A percentile compares a stretch with the other conserved stretches of the same genome.
Evolutionary conservation across 768 basidiomycete species (phyloP).

Genomic region (Suillus occidentalis): DNA sequence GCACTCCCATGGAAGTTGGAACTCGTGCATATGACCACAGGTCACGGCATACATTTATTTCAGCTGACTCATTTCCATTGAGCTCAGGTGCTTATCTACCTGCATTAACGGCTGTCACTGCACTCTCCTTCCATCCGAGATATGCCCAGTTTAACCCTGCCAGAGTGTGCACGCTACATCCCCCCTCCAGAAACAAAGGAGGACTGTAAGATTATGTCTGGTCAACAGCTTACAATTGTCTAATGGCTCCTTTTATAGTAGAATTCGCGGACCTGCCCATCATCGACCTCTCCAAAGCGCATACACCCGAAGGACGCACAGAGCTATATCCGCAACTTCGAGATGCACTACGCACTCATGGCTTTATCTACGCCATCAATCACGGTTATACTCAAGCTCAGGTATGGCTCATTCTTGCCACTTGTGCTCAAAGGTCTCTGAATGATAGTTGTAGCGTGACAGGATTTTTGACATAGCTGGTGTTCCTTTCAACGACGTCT

Average conservation of each 20-base stretch:
- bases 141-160: conserved; percentile 23
- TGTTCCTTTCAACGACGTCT: conserved; percentile 38
- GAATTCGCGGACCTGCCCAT: conserved; percentile 36
- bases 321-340: conserved; percentile 32
- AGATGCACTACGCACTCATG: conserved; percentile 33
- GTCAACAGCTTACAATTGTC: too few relatives aligned
- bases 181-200: conserved; percentile 31
- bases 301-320: conserved; percentile 32
- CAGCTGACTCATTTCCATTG: background rate
- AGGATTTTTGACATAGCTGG: conserved; percentile 46
- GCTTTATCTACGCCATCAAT: conserved; percentile 50
- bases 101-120: background rate
- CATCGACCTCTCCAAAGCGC: conserved; percentile 34
- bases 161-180: conserved; percentile 32
- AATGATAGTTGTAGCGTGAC: conserved; percentile 30
- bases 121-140: background rate
- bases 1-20: background rate
- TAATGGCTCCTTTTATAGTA: conserved; percentile 20
- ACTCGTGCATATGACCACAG: background rate
- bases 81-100: background rate
- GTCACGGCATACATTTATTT: background rate
- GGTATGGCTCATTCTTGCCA: conserved; percentile 23
- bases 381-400: conserved; percentile 44
- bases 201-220: conserved; percentile 23
- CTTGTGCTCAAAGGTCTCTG: background rate